Evolutionary conservation across 164 flowering plant genomes (phyloP).

Genomic region (Magnolia changhungtana): DNA sequence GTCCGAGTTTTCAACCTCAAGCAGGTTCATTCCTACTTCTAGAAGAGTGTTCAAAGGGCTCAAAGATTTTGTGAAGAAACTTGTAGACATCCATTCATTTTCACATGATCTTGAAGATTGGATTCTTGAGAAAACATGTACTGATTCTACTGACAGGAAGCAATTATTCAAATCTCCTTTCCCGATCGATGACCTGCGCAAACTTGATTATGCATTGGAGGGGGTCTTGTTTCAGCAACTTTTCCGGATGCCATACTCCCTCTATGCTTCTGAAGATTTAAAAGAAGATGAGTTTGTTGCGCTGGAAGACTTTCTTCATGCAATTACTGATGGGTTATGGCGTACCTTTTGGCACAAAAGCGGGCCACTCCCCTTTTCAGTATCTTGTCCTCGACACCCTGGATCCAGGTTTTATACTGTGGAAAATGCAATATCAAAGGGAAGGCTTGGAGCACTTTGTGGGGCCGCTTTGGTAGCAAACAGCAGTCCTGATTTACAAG

Average conservation of each 20-base stretch:
- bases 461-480: constrained; percentile 55
- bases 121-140: constrained; percentile 37
- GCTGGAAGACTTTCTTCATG: constrained; percentile 60
- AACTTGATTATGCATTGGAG: constrained; percentile 65
- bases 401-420: constrained; percentile 55
- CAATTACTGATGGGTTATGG: constrained; percentile 52
- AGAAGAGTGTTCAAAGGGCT: constrained; percentile 49
- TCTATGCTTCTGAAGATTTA: constrained; percentile 28
- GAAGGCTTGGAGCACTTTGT: constrained; percentile 40
- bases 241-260: constrained; percentile 54
- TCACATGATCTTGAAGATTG: constrained; percentile 44
- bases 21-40: constrained; percentile 50
- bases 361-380: constrained; percentile 52
- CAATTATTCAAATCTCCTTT: constrained; percentile 48
- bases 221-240: constrained; percentile 62
- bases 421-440: constrained; percentile 53
- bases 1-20: constrained; percentile 45
- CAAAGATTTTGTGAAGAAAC: constrained; percentile 46
- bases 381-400: constrained; percentile 50
- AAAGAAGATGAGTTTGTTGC: constrained; percentile 53
- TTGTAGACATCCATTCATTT: constrained; percentile 47
- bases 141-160: constrained; percentile 25
- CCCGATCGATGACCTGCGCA: constrained; percentile 43
- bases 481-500: constrained; percentile 28
- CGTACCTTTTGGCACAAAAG: constrained; percentile 59